Evolutionary conservation across 2,329 filamentous ascomycete genomes (phyloP).

Genomic region (Fusarium sp.): DNA sequence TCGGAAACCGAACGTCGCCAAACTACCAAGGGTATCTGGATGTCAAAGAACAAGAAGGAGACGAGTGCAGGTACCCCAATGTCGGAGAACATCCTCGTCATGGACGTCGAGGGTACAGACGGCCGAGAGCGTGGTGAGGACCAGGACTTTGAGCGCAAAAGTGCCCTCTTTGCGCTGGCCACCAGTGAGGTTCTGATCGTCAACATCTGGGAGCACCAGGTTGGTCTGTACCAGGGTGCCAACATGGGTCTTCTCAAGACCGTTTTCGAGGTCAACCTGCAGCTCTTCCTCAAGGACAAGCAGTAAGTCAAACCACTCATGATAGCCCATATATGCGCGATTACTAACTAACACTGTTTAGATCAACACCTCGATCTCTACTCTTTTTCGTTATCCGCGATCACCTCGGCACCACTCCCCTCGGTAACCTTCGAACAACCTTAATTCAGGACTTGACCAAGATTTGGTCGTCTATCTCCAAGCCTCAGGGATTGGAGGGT

Average conservation of each 20-base stretch:
- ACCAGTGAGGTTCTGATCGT: conserved; percentile 98
- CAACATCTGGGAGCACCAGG: conserved; percentile 99
- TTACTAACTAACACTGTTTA: conserved; percentile 53
- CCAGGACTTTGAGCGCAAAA: conserved; percentile 99
- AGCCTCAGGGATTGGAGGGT: conserved; percentile 87
- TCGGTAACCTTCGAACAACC: conserved; percentile 90
- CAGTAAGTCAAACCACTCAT: conserved; percentile 67
- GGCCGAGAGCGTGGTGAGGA: conserved; percentile 96
- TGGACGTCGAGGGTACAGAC: conserved; percentile 99
- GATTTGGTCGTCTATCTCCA: conserved; percentile 93
- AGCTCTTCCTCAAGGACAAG: conserved; percentile 95
- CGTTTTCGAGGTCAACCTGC: conserved; percentile 97
- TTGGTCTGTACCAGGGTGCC: conserved; percentile 95
- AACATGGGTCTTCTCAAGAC: conserved; percentile 99
- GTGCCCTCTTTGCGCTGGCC: conserved; percentile 93
- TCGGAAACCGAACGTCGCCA: conserved; percentile 92
- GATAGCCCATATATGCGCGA: conserved; percentile 1
- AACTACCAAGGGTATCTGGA: conserved; percentile 99
- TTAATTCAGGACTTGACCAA: conserved; percentile 89
- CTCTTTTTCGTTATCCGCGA: conserved; percentile 99
- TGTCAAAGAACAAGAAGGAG: conserved; percentile 92
- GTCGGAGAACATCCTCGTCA: conserved; percentile 98
- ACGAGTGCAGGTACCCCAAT: conserved; percentile 68
- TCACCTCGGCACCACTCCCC: conserved; percentile 90
- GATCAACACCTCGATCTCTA: conserved; percentile 87